These are phyloP conservation scores for Phytophthora uliginosa DNA, from an alignment of 352 stramenopile genomes.

Conservation along the genomic window DNA sequence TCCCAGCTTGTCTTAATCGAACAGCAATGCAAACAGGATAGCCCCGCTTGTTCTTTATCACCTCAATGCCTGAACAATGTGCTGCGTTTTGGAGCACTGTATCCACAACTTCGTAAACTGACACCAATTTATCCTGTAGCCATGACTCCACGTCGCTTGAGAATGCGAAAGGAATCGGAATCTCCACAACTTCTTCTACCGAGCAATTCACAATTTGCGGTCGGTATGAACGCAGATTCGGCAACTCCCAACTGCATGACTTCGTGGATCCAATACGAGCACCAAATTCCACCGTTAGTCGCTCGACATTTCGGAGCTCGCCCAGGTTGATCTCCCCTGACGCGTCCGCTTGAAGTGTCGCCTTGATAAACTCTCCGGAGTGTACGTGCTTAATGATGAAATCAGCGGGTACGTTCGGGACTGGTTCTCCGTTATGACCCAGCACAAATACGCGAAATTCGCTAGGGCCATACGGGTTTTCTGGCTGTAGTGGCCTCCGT, in stretches of 20 bases:
- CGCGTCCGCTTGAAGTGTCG: constrained; percentile 39
- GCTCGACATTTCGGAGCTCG: constrained; percentile 29
- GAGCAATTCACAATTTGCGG: constrained; percentile 46
- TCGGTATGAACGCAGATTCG: constrained; percentile 47
- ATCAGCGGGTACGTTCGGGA: constrained; percentile 34
- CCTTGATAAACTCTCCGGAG: constrained; percentile 19
- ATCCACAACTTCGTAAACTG: constrained; percentile 43
- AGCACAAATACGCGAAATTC: constrained; percentile 50
- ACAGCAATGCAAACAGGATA: constrained; percentile 32
- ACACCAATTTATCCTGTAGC: constrained; percentile 34
- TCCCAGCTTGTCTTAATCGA: constrained; percentile 33
- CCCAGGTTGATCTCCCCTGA: constrained; percentile 55
- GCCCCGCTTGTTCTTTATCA: constrained; percentile 32
- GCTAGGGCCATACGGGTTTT: constrained; percentile 24
- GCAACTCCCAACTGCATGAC: constrained; percentile 54
- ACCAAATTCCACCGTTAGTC: constrained; percentile 27
- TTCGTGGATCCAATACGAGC: not conserved
- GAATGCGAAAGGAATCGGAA: constrained; percentile 46
- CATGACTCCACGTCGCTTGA: constrained; percentile 38
- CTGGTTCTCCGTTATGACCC: constrained; percentile 63
- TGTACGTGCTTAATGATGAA: constrained; percentile 44
- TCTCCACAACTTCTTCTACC: constrained; percentile 37
- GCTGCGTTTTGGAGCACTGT: constrained; percentile 36
- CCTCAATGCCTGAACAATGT: constrained; percentile 14
- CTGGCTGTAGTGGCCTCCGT: constrained; percentile 21